A percentile compares a stretch with the other conserved stretches of the same genome.
These are phyloP conservation scores for Metarhizium album DNA, from an alignment of 2,329 filamentous ascomycete genomes.

Conservation along the genomic window DNA sequence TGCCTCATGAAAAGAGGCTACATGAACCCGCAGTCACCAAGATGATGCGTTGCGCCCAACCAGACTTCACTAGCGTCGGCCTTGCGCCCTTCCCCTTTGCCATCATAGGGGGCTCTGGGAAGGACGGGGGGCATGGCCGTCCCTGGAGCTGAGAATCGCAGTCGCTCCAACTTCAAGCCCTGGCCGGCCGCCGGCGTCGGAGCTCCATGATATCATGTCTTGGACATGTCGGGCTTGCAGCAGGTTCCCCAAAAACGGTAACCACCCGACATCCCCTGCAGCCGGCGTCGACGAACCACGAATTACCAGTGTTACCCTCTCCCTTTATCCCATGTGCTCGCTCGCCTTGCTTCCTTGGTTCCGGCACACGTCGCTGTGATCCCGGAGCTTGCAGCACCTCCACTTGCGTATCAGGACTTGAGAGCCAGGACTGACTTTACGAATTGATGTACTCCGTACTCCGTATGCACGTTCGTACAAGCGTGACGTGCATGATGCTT, in stretches of 20 bases:
- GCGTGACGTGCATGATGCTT: no score
- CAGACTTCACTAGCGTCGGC: background rate
- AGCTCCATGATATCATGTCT: background rate
- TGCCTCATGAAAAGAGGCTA: no score
- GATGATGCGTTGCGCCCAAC: no score
- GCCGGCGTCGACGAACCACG: background rate
- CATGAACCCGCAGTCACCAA: no score
- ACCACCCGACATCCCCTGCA: background rate
- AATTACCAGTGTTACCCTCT: no score
- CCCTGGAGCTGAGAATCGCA: no score
- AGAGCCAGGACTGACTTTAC: no score
- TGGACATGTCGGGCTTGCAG: background rate
- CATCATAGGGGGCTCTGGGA: background rate
- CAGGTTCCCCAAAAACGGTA: background rate
- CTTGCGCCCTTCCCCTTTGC: background rate
- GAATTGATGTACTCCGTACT: no score
- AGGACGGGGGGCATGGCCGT: background rate
- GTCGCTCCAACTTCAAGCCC: no score
- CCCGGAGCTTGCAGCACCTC: background rate
- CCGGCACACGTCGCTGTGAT: background rate
- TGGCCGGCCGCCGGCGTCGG: background rate
- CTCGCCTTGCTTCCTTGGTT: background rate
- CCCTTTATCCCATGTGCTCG: background rate
- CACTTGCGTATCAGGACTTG: background rate
- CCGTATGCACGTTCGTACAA: background rate